These are phyloP conservation scores for Wickerhamiella azymoides DNA, from an alignment of 805 yeast genomes.

Conservation along the genomic window DNA sequence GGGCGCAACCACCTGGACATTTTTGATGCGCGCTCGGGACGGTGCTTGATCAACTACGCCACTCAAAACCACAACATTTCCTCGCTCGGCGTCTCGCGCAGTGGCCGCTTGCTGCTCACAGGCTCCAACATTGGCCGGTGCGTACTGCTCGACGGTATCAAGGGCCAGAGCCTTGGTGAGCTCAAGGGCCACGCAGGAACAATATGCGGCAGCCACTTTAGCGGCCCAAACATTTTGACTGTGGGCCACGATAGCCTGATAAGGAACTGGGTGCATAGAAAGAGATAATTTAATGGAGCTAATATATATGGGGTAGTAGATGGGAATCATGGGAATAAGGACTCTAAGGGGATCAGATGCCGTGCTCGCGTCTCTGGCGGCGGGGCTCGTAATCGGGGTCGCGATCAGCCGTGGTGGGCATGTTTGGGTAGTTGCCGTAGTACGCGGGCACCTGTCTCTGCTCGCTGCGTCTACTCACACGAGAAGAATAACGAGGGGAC, in stretches of 20 bases:
- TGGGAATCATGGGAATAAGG: too few species aligned
- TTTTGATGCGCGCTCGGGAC: slow-evolving; percentile 13
- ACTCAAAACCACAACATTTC: slow-evolving; percentile 4
- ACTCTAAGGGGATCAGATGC: neutral
- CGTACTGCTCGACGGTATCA: slow-evolving; percentile 11
- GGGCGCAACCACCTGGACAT: slow-evolving; percentile 4
- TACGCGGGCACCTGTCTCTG: too few species aligned
- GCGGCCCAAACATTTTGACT: neutral
- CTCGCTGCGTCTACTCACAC: too few species aligned
- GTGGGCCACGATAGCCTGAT: neutral
- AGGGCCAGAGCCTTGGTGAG: slow-evolving; percentile 4
- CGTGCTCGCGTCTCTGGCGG: too few species aligned
- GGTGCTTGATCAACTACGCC: neutral
- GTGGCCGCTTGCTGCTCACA: slow-evolving; percentile 15
- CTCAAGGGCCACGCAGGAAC: slow-evolving; percentile 8
- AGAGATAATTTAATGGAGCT: too few species aligned
- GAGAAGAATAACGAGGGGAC: too few species aligned
- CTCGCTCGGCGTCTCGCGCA: slow-evolving; percentile 10
- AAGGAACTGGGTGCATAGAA: neutral
- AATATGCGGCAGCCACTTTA: neutral
- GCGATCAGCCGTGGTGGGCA: too few species aligned
- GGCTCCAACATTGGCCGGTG: slow-evolving; percentile 14
- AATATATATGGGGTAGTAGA: too few species aligned
- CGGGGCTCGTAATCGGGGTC: too few species aligned
- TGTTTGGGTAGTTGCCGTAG: too few species aligned